Conservation (phyloP, 2,329 filamentous ascomycete genomes). For the Monilinia fructicola region DNA sequence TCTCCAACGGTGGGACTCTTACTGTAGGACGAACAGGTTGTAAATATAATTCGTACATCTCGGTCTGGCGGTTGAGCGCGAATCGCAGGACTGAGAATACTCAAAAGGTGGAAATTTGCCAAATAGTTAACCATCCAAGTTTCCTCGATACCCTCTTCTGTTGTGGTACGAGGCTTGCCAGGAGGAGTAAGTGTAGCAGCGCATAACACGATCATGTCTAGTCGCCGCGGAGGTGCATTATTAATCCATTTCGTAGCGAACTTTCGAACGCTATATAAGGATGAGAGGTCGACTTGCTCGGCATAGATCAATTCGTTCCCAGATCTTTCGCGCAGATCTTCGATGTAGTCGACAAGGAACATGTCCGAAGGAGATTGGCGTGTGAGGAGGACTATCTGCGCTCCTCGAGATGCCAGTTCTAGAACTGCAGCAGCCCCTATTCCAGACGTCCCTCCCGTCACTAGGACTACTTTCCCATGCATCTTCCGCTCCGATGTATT, state of each 20-base stretch:
- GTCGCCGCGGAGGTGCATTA: conserved; percentile 80
- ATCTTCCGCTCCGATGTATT: conserved; percentile 79
- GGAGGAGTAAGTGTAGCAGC: conserved; percentile 74
- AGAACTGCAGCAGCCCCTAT: conserved; percentile 77
- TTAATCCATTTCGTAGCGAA: conserved; percentile 99
- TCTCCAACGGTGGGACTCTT: conserved; percentile 66
- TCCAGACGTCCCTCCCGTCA: conserved; percentile 91
- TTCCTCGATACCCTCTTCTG: conserved; percentile 77
- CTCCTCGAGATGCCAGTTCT: conserved; percentile 75
- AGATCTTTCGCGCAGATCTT: conserved; percentile 75
- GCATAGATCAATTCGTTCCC: conserved; percentile 89
- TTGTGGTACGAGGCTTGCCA: conserved; percentile 59
- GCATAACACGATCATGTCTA: conserved; percentile 90
- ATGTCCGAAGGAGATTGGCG: conserved; percentile 77
- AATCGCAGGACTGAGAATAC: conserved; percentile 86
- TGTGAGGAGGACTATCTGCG: conserved; percentile 87
- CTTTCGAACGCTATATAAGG: conserved; percentile 82
- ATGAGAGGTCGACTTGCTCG: conserved; percentile 87
- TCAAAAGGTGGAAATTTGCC: conserved; percentile 91
- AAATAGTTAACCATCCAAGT: conserved; percentile 96
- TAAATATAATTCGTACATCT: conserved; percentile 84
- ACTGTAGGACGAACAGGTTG: conserved; percentile 87
- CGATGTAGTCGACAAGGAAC: conserved; percentile 89
- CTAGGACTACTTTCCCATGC: conserved; percentile 90
- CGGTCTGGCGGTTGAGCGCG: conserved; percentile 89